Evolutionary conservation across 257 asterid genomes (phyloP).

Genomic region (Agastache rugosa): DNA sequence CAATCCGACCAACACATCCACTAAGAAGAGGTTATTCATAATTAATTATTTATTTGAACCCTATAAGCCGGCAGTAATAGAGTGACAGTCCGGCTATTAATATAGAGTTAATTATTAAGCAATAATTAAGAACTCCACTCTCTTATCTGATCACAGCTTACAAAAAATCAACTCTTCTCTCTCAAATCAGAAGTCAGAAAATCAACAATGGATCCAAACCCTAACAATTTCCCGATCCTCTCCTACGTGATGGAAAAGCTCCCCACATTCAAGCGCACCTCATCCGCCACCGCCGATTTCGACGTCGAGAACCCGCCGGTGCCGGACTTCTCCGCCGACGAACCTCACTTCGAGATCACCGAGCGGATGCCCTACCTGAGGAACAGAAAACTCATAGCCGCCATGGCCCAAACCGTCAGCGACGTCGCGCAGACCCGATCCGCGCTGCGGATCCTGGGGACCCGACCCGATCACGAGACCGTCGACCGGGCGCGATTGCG

Average conservation of each 20-base stretch:
- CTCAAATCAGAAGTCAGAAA: not conserved
- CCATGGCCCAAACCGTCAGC: constrained; percentile 76
- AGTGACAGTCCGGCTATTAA: not conserved
- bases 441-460: constrained; percentile 64
- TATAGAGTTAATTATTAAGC: not conserved
- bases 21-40: too few species aligned
- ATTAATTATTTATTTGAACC: not conserved
- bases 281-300: constrained; percentile 46
- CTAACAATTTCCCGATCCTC: constrained; percentile 78
- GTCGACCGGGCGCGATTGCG: constrained; percentile 70
- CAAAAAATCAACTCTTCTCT: not conserved
- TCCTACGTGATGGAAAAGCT: constrained; percentile 79
- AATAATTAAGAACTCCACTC: not conserved
- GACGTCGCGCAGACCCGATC: constrained; percentile 86
- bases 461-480: constrained; percentile 91
- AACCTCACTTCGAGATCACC: constrained; percentile 84
- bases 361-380: constrained; percentile 86
- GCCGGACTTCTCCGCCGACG: constrained; percentile 37
- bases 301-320: constrained; percentile 77
- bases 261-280: constrained; percentile 65
- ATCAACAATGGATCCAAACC: constrained; percentile 83
- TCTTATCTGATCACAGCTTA: not conserved
- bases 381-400: constrained; percentile 64
- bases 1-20: too few species aligned
- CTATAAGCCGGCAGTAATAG: not conserved